Evolutionary conservation across 768 basidiomycete species (phyloP), one percentile per base, ranked within the genome.

Genomic region (Fomitopsis serialis): DNA sequence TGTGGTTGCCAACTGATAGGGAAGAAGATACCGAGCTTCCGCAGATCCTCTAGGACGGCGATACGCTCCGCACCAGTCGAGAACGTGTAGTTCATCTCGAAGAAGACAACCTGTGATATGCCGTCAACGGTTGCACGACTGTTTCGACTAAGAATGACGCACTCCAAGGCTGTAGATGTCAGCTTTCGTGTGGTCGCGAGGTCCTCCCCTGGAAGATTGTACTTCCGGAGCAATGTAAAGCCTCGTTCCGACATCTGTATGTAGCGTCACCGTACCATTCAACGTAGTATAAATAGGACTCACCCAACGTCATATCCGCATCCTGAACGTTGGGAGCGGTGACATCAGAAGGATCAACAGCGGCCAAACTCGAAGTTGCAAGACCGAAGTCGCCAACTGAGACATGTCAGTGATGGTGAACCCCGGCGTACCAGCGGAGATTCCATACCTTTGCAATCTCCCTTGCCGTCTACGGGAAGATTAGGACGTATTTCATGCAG

Each of bases 111-210:
- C 91, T 94, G 56, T 21, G 23, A 34, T 54, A 36, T 29, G 55
- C 11, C 53, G 3, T 42, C 51, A 6, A 11, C 19, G 36, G n/a
- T 10, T 19, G 42, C 21, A 11, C 29, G 11, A 32, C 11, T 6
- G 29, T 5, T 32, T 34, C 10, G 19, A 32, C 12, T 19, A 22
- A 32, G 23, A 1, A 1, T 2, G 9, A 74, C 84, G 48, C 64
- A 92, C 92, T 22, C 94, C 95, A 10, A 96, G 79, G 66, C 92
- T 93, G 65, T 95, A 98, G 79, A 98, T 86, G 62, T 98, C 95
- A 0, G 92, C 94, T 63, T 95, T 96, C 34, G 75, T 82, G 58
- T 92, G 90, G 63, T 91, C 87, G 47, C 83, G 76, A n/a, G 84
- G 83, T 0, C 81, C 72, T 15, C 64, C 63, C 46, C 78, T 44